These are phyloP conservation scores for Debaryomyces tyrocola DNA, from an alignment of 805 yeast species.

Conservation along the genomic window DNA sequence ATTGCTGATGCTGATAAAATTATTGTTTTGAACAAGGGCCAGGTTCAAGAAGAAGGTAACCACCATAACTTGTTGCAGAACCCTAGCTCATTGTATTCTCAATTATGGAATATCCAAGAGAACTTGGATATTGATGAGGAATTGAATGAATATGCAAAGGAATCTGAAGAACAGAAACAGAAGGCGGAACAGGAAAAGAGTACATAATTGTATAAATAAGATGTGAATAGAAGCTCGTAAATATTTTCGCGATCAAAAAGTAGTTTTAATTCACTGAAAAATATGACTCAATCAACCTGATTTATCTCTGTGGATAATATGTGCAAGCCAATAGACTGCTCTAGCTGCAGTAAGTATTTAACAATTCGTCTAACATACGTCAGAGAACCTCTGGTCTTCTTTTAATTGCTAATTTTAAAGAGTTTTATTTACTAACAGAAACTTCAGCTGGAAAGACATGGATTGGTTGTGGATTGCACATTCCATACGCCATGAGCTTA, in stretches of 20 bases:
- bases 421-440: constrained; percentile 3
- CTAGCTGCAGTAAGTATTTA: too few species aligned
- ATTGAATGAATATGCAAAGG: constrained; percentile 11
- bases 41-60: constrained; percentile 84
- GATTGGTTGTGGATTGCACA: constrained; percentile 49
- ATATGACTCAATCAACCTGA: background rate
- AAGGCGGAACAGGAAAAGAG: constrained; percentile 1
- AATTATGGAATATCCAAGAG: constrained; percentile 93
- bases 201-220: background rate
- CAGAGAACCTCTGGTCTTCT: too few species aligned
- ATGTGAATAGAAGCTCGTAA: too few species aligned
- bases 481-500: constrained; percentile 38
- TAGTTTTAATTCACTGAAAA: too few species aligned
- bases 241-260: too few species aligned
- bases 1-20: constrained; percentile 94
- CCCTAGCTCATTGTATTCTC: constrained; percentile 65
- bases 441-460: constrained; percentile 21
- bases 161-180: constrained; percentile 1
- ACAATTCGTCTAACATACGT: background rate
- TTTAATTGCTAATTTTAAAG: background rate
- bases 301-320: too few species aligned
- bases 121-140: constrained; percentile 53
- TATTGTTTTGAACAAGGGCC: constrained; percentile 77
- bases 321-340: too few species aligned
- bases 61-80: constrained; percentile 61